Percentiles rank a stretch among this genome's conserved stretches.
These are phyloP conservation scores for Plasmodium inui DNA, from an alignment of 169 alveolate species.

Conservation along the genomic window DNA sequence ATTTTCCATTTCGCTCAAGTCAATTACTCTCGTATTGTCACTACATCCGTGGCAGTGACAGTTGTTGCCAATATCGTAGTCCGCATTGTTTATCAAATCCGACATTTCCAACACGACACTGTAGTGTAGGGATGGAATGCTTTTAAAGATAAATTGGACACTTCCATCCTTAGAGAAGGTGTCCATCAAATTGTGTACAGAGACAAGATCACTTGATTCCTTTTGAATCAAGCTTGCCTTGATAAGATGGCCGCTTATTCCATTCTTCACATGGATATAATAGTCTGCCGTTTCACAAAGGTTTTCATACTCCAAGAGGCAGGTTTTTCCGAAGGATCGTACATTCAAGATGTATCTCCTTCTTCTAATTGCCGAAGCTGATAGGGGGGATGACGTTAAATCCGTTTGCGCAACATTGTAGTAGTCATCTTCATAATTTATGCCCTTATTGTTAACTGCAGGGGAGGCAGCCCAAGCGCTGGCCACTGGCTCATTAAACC, in stretches of 20 bases:
- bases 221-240: conserved; percentile 55
- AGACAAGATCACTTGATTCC: conserved; percentile 51
- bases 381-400: neutral
- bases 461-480: neutral
- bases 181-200: conserved; percentile 11
- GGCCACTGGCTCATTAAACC: neutral
- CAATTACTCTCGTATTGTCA: conserved; percentile 28
- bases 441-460: neutral
- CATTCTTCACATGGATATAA: conserved; percentile 27
- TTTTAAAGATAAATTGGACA: conserved; percentile 14
- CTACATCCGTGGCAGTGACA: conserved; percentile 30
- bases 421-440: neutral
- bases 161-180: conserved; percentile 19
- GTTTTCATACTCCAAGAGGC: conserved; percentile 24
- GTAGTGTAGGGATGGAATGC: conserved; percentile 67
- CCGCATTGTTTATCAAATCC: conserved; percentile 27
- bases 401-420: neutral
- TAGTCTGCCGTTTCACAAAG: conserved; percentile 42
- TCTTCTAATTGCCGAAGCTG: neutral
- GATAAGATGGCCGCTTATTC: conserved; percentile 22
- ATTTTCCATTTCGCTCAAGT: conserved; percentile 15
- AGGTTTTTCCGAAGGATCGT: conserved; percentile 36
- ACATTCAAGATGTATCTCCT: conserved; percentile 33
- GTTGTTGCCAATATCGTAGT: conserved; percentile 39
- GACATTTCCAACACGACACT: conserved; percentile 44